Conservation (phyloP, 306 rosid genomes). For the Citrullus mucosospermus region DNA sequence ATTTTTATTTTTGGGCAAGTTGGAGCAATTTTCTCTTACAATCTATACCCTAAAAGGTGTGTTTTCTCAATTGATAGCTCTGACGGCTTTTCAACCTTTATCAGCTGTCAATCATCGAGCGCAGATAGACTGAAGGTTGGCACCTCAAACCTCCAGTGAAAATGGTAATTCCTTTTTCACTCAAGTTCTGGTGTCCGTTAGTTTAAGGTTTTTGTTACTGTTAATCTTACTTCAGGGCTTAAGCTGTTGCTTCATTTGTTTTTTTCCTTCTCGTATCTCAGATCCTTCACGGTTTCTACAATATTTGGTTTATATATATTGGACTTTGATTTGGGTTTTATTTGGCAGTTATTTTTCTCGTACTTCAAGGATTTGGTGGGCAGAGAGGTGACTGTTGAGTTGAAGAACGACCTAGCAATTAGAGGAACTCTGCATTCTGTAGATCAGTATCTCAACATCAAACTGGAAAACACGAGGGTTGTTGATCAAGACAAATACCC, state of each 20-base stretch:
- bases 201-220: neutral
- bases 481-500: conserved; percentile 96
- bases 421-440: conserved; percentile 89
- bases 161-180: neutral
- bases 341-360: conserved; percentile 79
- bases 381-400: conserved; percentile 91
- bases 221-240: neutral
- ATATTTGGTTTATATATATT: neutral
- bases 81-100: neutral
- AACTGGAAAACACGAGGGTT: conserved; percentile 94
- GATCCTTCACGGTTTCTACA: neutral
- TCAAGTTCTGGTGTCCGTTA: neutral
- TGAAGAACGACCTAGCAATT: conserved; percentile 92
- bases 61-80: too few relatives aligned
- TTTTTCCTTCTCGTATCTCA: neutral
- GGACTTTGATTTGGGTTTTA: conserved; percentile 4
- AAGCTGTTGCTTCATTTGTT: neutral
- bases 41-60: too few relatives aligned
- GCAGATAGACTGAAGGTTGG: neutral
- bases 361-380: conserved; percentile 98
- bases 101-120: neutral
- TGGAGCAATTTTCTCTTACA: too few relatives aligned
- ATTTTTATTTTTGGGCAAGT: too few relatives aligned
- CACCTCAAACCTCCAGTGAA: neutral
- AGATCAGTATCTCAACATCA: conserved; percentile 95